phyloP scores from a whole-genome alignment of 2,329 filamentous ascomycete genomes.

The Alternaria incomplexa region DNA sequence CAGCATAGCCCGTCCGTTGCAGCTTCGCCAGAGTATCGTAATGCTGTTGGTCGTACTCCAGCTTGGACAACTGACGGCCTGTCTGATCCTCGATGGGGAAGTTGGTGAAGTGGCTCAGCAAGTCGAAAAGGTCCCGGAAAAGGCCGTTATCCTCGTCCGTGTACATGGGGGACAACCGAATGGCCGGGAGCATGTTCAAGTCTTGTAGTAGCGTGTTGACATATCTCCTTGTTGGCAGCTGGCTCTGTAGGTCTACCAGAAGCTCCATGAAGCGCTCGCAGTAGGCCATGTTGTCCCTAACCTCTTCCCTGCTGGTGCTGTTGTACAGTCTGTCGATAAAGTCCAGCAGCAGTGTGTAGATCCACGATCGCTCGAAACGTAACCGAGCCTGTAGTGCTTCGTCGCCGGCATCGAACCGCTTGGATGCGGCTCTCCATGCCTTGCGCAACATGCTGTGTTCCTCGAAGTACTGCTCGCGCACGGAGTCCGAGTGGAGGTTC shows the following conservation, averaged over 20 bases:
- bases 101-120: conserved; percentile 85
- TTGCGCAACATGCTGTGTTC: conserved; percentile 79
- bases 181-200: conserved; percentile 78
- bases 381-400: conserved; percentile 77
- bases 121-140: conserved; percentile 76
- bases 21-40: conserved; percentile 77
- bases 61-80: conserved; percentile 73
- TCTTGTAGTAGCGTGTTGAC: conserved; percentile 88
- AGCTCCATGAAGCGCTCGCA: conserved; percentile 95
- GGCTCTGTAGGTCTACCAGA: conserved; percentile 86
- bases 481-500: conserved; percentile 79
- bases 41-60: conserved; percentile 80
- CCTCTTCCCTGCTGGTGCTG: conserved; percentile 38
- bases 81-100: conserved; percentile 94
- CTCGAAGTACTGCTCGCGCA: conserved; percentile 75
- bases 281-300: conserved; percentile 73
- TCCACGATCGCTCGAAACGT: conserved; percentile 91
- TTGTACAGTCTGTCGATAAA: conserved; percentile 77
- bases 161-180: conserved; percentile 79
- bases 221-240: conserved; percentile 91
- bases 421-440: conserved; percentile 85
- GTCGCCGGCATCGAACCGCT: conserved; percentile 87
- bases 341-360: conserved; percentile 83
- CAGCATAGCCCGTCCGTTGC: conserved; percentile 76
- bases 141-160: conserved; percentile 75